These are phyloP conservation scores for Coprinopsis marcescibilis DNA, from an alignment of 768 basidiomycete genomes.

Conservation along the genomic window DNA sequence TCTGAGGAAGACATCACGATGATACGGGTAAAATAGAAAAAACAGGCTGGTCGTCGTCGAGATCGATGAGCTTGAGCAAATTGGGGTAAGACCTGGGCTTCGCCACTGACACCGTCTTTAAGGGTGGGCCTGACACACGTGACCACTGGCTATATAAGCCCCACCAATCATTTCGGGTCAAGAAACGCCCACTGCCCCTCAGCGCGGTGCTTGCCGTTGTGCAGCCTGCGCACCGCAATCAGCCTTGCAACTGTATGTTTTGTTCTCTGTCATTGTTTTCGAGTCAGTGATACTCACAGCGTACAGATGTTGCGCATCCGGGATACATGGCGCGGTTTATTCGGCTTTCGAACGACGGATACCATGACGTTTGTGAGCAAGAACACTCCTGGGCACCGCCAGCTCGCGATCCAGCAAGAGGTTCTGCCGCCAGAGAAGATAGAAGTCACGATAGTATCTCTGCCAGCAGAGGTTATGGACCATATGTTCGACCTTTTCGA, in stretches of 20 bases:
- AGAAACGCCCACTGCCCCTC: neutral
- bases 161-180: neutral
- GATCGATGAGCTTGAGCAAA: constrained; percentile 21
- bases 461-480: constrained; percentile 5
- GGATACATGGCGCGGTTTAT: constrained; percentile 3
- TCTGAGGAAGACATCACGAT: constrained; percentile 51
- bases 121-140: constrained; percentile 2
- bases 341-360: neutral
- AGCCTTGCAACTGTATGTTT: neutral
- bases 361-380: neutral
- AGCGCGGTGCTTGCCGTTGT: neutral
- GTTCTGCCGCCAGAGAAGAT: neutral
- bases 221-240: neutral
- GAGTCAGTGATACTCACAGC: constrained; percentile 3
- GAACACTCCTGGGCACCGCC: neutral
- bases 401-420: neutral
- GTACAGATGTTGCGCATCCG: constrained; percentile 5
- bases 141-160: constrained; percentile 4
- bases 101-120: constrained; percentile 2
- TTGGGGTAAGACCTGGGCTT: constrained; percentile 3
- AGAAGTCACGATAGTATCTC: neutral
- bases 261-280: neutral
- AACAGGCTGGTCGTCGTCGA: constrained; percentile 8
- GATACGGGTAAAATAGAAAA: neutral
- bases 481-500: constrained; percentile 4